phyloP scores from a whole-genome alignment of 176 grass and related monocot genomes.

The Puccinellia tenuiflora region DNA sequence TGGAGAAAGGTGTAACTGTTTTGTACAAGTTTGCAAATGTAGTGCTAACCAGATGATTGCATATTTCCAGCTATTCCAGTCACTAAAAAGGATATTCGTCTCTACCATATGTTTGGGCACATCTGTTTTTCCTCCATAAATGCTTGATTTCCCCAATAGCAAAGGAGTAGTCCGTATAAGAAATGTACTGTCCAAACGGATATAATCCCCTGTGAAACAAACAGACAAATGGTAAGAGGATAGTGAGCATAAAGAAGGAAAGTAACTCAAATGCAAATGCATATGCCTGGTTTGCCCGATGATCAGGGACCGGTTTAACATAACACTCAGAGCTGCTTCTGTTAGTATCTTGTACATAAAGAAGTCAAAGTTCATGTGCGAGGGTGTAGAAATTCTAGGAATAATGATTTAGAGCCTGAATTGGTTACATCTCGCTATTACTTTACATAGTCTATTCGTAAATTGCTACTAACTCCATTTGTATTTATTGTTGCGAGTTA shows the following conservation, averaged over 20 bases:
- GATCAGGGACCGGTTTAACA: constrained; percentile 94
- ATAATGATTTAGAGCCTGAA: no score
- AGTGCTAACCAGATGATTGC: constrained; percentile 77
- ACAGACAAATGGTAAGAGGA: constrained; percentile 17
- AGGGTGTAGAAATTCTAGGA: no score
- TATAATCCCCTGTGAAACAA: constrained; percentile 59
- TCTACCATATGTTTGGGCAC: constrained; percentile 54
- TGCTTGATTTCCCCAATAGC: constrained; percentile 78
- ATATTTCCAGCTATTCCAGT: constrained; percentile 83
- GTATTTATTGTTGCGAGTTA: no score
- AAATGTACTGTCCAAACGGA: constrained; percentile 79
- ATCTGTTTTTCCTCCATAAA: constrained; percentile 91
- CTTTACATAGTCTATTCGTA: no score
- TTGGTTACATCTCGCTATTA: no score
- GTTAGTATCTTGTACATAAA: constrained; percentile 99
- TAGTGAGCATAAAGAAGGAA: constrained; percentile 32
- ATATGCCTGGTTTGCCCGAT: constrained; percentile 96
- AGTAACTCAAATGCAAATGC: constrained; percentile 37
- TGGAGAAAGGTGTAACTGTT: not conserved
- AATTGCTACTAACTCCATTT: no score
- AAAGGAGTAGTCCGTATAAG: constrained; percentile 75
- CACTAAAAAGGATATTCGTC: constrained; percentile 84
- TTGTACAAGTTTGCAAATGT: not conserved
- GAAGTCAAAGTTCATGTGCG: no score
- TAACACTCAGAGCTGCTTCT: constrained; percentile 76